Conservation (phyloP, 768 basidiomycete genomes). For the Vararia minispora region DNA sequence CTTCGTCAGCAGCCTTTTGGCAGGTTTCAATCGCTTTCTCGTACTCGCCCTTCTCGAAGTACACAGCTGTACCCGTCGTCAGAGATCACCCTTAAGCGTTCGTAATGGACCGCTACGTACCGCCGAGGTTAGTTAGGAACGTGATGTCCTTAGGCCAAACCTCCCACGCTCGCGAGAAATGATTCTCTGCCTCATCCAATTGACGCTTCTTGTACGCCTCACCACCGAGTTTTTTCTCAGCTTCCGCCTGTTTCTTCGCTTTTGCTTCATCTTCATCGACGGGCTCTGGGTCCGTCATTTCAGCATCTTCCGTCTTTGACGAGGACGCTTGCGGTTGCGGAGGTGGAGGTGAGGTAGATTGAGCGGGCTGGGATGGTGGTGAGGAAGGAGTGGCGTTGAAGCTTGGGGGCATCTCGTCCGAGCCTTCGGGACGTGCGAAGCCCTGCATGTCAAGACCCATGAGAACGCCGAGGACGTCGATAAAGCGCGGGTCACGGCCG, state of each 20-base stretch:
- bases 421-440: constrained; percentile 74
- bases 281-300: constrained; percentile 41
- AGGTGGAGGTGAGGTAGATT: constrained; percentile 20
- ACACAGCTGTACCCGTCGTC: constrained; percentile 47
- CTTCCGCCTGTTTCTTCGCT: constrained; percentile 69
- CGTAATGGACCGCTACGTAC: constrained; percentile 27
- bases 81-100: neutral
- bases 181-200: constrained; percentile 63
- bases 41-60: constrained; percentile 90
- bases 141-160: constrained; percentile 87
- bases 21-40: constrained; percentile 86
- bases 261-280: constrained; percentile 51
- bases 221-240: constrained; percentile 66
- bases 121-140: constrained; percentile 84
- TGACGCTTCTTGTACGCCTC: constrained; percentile 81
- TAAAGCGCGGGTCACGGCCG: constrained; percentile 82
- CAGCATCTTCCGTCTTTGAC: constrained; percentile 39
- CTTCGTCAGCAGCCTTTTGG: constrained; percentile 95
- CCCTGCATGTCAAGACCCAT: constrained; percentile 93
- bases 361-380: constrained; percentile 26
- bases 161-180: constrained; percentile 88
- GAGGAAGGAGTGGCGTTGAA: constrained; percentile 28
- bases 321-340: constrained; percentile 29
- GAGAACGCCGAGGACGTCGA: constrained; percentile 82
- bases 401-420: constrained; percentile 61